Evolutionary conservation across 108 stramenopile species (phyloP), one percentile per base, ranked within the genome.

Genomic region (Cyclostephanos tholiformis): DNA sequence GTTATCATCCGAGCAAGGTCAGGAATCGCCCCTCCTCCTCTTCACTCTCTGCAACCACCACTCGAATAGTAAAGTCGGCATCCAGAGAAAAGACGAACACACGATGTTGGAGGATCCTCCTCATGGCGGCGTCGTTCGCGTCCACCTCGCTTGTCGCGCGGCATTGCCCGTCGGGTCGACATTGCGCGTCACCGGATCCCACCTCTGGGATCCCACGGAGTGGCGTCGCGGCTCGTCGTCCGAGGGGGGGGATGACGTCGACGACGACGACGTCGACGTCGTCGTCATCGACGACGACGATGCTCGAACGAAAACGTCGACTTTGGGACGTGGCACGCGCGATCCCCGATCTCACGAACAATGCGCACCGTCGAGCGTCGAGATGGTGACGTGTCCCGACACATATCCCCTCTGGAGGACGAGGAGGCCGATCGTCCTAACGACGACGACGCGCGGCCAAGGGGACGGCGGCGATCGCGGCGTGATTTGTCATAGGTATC

Each of bases 361-460:
- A 50, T 65, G 63, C 9, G 44, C 44, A 14, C 16, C 63, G 17
- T 65, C 56, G 2, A 72, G 61, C 65, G 72, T 83, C 26, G 76
- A 77, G 52, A 77, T 83, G 76, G 71, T 72, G 11, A 83, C 82
- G n/a, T 61, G 60, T 56, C 82, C 82, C 8, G 77, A 79, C 0
- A 83, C 77, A 10, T 83, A 83, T 58, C 82, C 82, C 11, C 58
- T 83, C 4, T 83, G 82, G 82, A 72, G 65, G 82, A 83, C 82
- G 10, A 57, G 48, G 63, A 29, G 51, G 50, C 82, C 82, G 20
- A 67, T 83, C 13, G 64, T 78, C 11, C 60, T 83, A 70, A 73
- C 61, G 20, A 48, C 58, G 59, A 50, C 72, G 12, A 6, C 52
- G 23, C 22, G 8, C 19, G 27, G 4, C 25, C 22, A n/a, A n/a